Conservation (phyloP, 208 protist genomes). For the Crithidia thermophila region DNA sequence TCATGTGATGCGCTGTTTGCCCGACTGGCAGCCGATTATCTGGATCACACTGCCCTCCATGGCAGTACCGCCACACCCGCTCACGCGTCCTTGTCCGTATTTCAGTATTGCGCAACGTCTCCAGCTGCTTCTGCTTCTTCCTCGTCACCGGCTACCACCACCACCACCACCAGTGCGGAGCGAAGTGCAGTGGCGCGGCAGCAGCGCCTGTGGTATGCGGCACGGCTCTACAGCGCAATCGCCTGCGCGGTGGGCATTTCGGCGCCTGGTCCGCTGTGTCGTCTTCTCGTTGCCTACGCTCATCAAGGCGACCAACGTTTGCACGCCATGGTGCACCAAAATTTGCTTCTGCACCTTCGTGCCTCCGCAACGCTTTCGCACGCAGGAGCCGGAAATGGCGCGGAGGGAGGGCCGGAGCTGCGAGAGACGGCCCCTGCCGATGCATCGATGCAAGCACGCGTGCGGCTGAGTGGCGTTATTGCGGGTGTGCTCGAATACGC, state of each 20-base stretch:
- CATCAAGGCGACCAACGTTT: constrained; percentile 16
- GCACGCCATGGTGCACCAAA: constrained; percentile 7
- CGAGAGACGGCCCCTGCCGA: not conserved
- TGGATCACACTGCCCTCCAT: not conserved
- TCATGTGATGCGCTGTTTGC: constrained; percentile 34
- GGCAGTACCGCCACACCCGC: not conserved
- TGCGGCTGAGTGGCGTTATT: constrained; percentile 48
- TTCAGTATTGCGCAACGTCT: no score
- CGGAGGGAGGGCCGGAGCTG: no score
- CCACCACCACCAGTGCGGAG: not conserved
- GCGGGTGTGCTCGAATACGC: constrained; percentile 71
- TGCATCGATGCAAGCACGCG: not conserved
- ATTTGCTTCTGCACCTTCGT: not conserved
- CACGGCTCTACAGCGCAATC: constrained; percentile 33
- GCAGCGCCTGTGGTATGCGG: constrained; percentile 28
- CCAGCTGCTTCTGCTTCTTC: not conserved
- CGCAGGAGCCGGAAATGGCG: not conserved
- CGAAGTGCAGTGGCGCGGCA: not conserved
- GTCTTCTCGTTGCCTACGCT: constrained; percentile 34
- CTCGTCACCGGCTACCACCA: not conserved
- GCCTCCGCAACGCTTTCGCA: not conserved
- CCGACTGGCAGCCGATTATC: constrained; percentile 31
- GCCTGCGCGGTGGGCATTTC: constrained; percentile 18
- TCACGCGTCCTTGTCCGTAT: not conserved
- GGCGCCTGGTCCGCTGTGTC: constrained; percentile 22